A percentile compares a stretch with the other conserved stretches of the same genome.
Conservation (phyloP, 305 asterid genomes). For the Fraxinus paxiana region DNA sequence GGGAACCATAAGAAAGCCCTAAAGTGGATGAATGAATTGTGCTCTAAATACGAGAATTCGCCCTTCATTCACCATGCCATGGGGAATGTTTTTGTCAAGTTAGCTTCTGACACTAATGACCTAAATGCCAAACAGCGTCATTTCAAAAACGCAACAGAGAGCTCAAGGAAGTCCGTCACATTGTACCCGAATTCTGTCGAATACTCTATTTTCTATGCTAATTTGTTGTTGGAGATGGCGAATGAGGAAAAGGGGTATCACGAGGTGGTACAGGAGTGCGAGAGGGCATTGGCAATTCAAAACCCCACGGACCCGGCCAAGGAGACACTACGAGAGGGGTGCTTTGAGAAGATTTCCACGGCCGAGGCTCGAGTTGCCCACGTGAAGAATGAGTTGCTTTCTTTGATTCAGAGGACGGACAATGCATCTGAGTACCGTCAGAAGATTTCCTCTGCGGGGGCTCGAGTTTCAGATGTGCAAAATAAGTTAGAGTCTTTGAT, state of each 20-base stretch:
- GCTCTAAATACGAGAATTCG: slow-evolving; percentile 51
- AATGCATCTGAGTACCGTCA: not conserved
- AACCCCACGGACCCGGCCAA: slow-evolving; percentile 84
- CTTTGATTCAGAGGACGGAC: slow-evolving; percentile 69
- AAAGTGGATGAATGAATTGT: slow-evolving; percentile 75
- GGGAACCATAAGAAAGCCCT: slow-evolving; percentile 79
- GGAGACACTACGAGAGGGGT: slow-evolving; percentile 79
- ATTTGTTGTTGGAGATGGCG: slow-evolving; percentile 66
- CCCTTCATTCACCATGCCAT: slow-evolving; percentile 65
- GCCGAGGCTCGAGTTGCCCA: slow-evolving; percentile 56
- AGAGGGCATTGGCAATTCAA: slow-evolving; percentile 72
- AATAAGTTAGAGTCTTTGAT: not conserved
- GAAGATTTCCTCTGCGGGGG: not conserved
- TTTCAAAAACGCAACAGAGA: slow-evolving; percentile 67
- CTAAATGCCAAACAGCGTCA: slow-evolving; percentile 59
- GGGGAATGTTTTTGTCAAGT: slow-evolving; percentile 68
- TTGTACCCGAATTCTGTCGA: slow-evolving; percentile 72
- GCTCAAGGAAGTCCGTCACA: slow-evolving; percentile 56
- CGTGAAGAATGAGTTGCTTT: slow-evolving; percentile 60
- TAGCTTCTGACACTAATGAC: slow-evolving; percentile 66
- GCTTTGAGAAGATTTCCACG: slow-evolving; percentile 56
- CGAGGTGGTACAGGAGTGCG: slow-evolving; percentile 77
- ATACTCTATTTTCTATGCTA: slow-evolving; percentile 78
- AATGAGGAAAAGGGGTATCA: slow-evolving; percentile 67
- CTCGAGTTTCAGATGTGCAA: not conserved